Evolutionary conservation across 345 rosid genomes (phyloP).

Genomic region (Chamaenerion angustifolium): DNA sequence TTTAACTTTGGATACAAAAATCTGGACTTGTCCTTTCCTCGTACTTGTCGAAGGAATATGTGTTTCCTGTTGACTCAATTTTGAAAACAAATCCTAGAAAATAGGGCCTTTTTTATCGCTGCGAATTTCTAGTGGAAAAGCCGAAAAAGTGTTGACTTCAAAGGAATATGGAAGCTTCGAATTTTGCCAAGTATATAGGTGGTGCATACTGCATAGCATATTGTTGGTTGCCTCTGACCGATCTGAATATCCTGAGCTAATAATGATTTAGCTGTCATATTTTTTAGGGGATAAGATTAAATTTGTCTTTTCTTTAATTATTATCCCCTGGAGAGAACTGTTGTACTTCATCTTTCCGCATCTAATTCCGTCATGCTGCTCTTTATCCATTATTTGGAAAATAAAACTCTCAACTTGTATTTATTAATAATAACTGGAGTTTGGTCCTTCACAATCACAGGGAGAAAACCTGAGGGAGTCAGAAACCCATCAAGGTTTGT

Average conservation of each 20-base stretch:
- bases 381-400: background rate
- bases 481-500: slow-evolving; percentile 29
- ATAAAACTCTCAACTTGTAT: background rate
- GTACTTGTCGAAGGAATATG: slow-evolving; percentile 4
- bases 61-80: slow-evolving; percentile 4
- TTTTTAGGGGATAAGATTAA: slow-evolving; percentile 15
- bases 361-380: no score
- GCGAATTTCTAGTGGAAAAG: slow-evolving; percentile 5
- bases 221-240: no score
- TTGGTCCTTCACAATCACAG: slow-evolving; percentile 26
- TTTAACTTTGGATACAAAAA: background rate
- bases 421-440: background rate
- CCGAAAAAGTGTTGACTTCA: slow-evolving; percentile 14
- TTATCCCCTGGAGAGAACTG: slow-evolving; percentile 1
- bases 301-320: slow-evolving; percentile 31
- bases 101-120: slow-evolving; percentile 20
- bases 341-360: slow-evolving; percentile 16
- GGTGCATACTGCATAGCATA: no score
- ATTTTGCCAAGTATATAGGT: no score
- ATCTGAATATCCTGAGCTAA: no score
- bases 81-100: background rate
- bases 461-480: slow-evolving; percentile 25
- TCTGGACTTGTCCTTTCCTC: slow-evolving; percentile 9
- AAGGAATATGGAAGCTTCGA: no score
- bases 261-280: slow-evolving; percentile 12